phyloP scores from a whole-genome alignment of 495 filamentous ascomycete species.

The Clavariopsis aquatica region DNA sequence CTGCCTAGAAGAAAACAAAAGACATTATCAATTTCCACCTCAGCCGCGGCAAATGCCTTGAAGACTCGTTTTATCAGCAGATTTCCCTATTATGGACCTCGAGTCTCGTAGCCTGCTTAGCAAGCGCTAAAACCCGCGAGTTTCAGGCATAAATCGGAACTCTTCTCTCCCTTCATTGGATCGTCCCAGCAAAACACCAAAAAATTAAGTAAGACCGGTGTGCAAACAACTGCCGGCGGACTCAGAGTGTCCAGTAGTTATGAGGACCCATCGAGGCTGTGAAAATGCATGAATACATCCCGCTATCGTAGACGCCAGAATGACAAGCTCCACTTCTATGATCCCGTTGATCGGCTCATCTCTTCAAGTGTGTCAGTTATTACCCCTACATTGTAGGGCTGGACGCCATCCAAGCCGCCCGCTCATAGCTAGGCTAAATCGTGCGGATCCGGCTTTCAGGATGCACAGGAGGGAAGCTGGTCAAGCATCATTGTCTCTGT shows the following conservation, averaged over 20 bases:
- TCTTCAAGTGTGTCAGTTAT: slow-evolving; percentile 19
- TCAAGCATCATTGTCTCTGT: not conserved
- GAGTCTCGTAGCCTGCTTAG: slow-evolving; percentile 11
- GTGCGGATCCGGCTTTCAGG: slow-evolving; percentile 30
- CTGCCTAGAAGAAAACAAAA: not conserved
- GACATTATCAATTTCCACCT: slow-evolving; percentile 21
- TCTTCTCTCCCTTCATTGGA: not conserved
- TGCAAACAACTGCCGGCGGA: slow-evolving; percentile 1
- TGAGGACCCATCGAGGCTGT: too few relatives aligned
- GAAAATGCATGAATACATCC: slow-evolving; percentile 8
- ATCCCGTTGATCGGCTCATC: slow-evolving; percentile 32
- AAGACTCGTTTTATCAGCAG: slow-evolving; percentile 11
- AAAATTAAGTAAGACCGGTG: not conserved
- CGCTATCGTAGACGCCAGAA: slow-evolving; percentile 21
- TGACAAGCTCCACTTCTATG: slow-evolving; percentile 21
- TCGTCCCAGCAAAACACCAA: not conserved
- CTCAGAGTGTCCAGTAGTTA: too few relatives aligned
- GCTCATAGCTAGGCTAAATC: slow-evolving; percentile 34
- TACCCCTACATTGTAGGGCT: slow-evolving; percentile 31
- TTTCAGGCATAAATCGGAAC: not conserved
- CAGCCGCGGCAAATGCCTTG: slow-evolving; percentile 29
- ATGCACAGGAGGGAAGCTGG: slow-evolving; percentile 12
- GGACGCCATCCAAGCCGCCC: slow-evolving; percentile 34
- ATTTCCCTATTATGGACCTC: slow-evolving; percentile 2
- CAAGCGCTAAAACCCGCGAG: slow-evolving; percentile 4